Evolutionary conservation across 768 basidiomycete genomes (phyloP).

Genomic region (Imleria badia): DNA sequence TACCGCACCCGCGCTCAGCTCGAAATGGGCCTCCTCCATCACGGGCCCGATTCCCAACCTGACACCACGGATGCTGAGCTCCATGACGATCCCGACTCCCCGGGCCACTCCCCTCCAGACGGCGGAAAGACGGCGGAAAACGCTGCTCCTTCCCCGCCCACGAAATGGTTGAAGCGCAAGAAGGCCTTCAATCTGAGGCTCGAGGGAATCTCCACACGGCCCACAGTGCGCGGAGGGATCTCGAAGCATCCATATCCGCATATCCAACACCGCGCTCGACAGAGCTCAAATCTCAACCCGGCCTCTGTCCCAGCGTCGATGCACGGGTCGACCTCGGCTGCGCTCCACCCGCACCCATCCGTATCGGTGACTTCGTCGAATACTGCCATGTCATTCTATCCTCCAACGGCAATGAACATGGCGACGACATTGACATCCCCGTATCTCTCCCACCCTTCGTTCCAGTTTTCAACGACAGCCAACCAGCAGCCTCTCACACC

Average conservation of each 20-base stretch:
- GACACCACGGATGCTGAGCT: conserved; percentile 11
- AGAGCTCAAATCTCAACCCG: conserved; percentile 31
- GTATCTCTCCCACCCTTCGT: conserved; percentile 30
- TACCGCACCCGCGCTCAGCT: conserved; percentile 62
- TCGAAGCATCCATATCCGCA: conserved; percentile 27
- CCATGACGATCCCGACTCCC: conserved; percentile 23
- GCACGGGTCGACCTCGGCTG: conserved; percentile 11
- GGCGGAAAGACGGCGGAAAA: conserved; percentile 33
- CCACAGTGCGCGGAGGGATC: conserved; percentile 23
- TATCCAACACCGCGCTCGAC: conserved; percentile 29
- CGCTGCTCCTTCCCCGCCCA: conserved; percentile 25
- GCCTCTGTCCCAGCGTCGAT: conserved; percentile 21
- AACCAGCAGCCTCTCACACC: conserved; percentile 14
- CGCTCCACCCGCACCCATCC: conserved; percentile 17
- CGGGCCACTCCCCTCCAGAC: conserved; percentile 22
- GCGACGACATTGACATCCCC: conserved; percentile 33
- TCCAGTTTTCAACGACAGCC: conserved; percentile 22
- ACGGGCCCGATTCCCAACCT: conserved; percentile 3
- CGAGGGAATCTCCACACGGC: conserved; percentile 39
- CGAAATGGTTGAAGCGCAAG: conserved; percentile 56
- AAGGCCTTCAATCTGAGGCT: conserved; percentile 54
- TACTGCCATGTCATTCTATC: conserved; percentile 23
- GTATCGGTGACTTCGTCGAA: conserved; percentile 19
- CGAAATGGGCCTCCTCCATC: conserved; percentile 43
- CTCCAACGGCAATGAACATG: conserved; percentile 31